Evolutionary conservation across 495 filamentous ascomycete genomes (phyloP).

Genomic region (Aspergillus indologenus): DNA sequence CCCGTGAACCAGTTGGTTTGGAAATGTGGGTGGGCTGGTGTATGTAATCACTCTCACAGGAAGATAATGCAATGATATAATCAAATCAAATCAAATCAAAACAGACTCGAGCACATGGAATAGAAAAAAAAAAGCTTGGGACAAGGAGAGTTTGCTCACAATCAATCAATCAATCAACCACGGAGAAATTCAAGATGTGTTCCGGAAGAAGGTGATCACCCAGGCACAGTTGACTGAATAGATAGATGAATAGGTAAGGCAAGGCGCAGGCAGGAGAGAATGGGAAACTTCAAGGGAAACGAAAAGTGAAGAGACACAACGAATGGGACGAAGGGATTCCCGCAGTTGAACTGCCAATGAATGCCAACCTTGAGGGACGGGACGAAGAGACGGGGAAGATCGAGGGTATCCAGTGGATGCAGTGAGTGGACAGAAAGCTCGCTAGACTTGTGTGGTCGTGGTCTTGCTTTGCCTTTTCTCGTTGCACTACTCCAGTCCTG

Average conservation of each 20-base stretch:
- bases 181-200: not conserved
- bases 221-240: constrained; percentile 1
- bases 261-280: constrained; percentile 5
- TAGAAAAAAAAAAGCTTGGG: not conserved
- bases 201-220: constrained; percentile 1
- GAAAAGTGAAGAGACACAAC: constrained; percentile 9
- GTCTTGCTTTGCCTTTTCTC: not conserved
- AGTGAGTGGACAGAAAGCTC: constrained; percentile 10
- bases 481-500: not conserved
- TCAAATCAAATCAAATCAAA: too few relatives aligned
- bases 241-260: not conserved
- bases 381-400: constrained; percentile 17
- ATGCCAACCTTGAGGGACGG: constrained; percentile 15
- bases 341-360: constrained; percentile 9
- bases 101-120: too few relatives aligned
- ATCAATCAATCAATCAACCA: too few relatives aligned
- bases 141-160: not conserved
- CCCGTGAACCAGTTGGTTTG: constrained; percentile 5
- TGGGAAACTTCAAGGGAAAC: not conserved
- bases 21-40: constrained; percentile 12
- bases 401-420: constrained; percentile 16
- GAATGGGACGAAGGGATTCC: constrained; percentile 19
- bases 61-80: too few relatives aligned
- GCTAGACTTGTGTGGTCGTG: not conserved
- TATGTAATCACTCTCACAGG: too few relatives aligned